phyloP scores from a whole-genome alignment of 495 filamentous ascomycete species.

The Neurospora sublineolata region DNA sequence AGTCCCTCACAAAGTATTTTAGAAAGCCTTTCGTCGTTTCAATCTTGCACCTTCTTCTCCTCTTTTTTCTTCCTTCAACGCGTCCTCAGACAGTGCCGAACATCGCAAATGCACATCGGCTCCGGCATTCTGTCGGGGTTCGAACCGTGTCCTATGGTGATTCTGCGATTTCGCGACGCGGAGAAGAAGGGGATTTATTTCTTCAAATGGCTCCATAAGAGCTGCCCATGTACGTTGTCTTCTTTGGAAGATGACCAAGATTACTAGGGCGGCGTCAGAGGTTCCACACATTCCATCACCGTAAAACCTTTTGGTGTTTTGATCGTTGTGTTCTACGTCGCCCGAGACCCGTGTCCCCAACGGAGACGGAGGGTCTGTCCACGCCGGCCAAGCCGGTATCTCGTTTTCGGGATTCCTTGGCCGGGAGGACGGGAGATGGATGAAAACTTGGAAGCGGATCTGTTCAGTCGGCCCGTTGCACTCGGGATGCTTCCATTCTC shows the following conservation, averaged over 20 bases:
- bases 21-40: background rate
- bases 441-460: background rate
- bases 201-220: slow-evolving; percentile 68
- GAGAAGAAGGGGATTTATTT: slow-evolving; percentile 47
- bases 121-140: slow-evolving; percentile 58
- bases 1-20: background rate
- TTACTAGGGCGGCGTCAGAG: slow-evolving; percentile 90
- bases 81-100: slow-evolving; percentile 82
- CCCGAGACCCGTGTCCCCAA: background rate
- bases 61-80: slow-evolving; percentile 46
- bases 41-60: slow-evolving; percentile 9
- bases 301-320: background rate
- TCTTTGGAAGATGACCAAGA: slow-evolving; percentile 22
- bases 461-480: background rate
- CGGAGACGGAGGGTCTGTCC: background rate
- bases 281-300: slow-evolving; percentile 49
- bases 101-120: slow-evolving; percentile 48
- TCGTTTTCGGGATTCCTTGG: background rate
- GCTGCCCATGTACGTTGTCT: slow-evolving; percentile 60
- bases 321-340: background rate
- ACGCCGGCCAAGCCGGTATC: background rate
- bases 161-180: slow-evolving; percentile 73
- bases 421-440: background rate
- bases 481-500: background rate
- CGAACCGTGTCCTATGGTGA: slow-evolving; percentile 54